Conservation (phyloP, 2,329 filamentous ascomycete genomes). For the Knoxdaviesia capensis region DNA sequence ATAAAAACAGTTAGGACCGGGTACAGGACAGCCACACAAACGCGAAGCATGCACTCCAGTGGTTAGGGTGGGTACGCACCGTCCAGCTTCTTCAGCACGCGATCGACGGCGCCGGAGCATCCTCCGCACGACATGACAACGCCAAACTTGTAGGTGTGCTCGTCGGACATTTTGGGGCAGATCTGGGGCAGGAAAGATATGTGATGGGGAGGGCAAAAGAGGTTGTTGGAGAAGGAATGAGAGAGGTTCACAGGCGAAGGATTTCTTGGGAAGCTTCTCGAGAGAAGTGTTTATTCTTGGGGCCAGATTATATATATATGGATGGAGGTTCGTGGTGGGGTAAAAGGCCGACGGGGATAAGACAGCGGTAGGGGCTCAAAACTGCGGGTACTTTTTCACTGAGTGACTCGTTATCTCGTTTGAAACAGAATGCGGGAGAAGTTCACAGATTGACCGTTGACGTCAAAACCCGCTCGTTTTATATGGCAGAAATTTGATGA, state of each 20-base stretch:
- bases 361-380: too few species aligned
- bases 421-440: too few species aligned
- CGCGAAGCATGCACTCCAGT: background rate
- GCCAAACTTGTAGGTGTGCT: conserved; percentile 90
- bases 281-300: too few species aligned
- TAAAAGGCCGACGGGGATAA: too few species aligned
- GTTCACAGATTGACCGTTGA: too few species aligned
- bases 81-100: conserved; percentile 79
- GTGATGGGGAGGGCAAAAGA: conserved; percentile 1
- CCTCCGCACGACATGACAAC: conserved; percentile 88
- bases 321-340: too few species aligned
- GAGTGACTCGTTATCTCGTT: too few species aligned
- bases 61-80: conserved; percentile 31
- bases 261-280: too few species aligned
- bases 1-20: background rate
- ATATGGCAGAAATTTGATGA: too few species aligned
- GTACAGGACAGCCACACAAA: background rate
- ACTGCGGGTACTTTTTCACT: too few species aligned
- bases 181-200: background rate
- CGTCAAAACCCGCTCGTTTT: too few species aligned
- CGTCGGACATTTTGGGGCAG: conserved; percentile 42
- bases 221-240: conserved; percentile 1
- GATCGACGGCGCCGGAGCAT: conserved; percentile 85
- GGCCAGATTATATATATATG: too few species aligned
- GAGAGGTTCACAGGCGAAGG: background rate